These are phyloP conservation scores for Eimeria brunetti DNA, from an alignment of 169 alveolate genomes.

Conservation along the genomic window DNA sequence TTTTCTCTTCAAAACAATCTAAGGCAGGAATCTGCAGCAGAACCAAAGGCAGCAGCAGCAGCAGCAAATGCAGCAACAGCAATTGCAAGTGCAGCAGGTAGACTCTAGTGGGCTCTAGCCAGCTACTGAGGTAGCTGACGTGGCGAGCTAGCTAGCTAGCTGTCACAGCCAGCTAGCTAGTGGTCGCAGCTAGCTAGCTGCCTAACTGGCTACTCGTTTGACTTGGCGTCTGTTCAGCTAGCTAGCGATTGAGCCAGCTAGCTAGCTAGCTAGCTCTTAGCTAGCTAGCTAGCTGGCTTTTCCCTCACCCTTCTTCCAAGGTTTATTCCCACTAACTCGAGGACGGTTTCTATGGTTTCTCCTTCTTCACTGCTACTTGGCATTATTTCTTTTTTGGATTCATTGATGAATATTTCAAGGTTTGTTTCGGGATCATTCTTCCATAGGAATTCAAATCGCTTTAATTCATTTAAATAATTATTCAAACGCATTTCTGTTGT, in stretches of 20 bases:
- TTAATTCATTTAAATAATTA: slow-evolving; percentile 84
- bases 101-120: no score
- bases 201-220: neutral
- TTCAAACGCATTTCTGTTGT: slow-evolving; percentile 76
- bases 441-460: slow-evolving; percentile 94
- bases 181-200: no score
- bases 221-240: neutral
- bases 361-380: slow-evolving; percentile 81
- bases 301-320: slow-evolving; percentile 72
- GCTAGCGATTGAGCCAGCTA: neutral
- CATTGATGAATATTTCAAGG: slow-evolving; percentile 88
- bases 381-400: slow-evolving; percentile 87
- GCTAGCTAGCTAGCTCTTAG: neutral
- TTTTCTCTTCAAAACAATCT: slow-evolving; percentile 87
- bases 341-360: slow-evolving; percentile 84
- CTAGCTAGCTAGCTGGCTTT: neutral
- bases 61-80: no score
- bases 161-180: neutral
- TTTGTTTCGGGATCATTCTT: slow-evolving; percentile 90
- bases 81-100: neutral
- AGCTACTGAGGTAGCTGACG: no score
- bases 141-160: neutral
- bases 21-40: slow-evolving; percentile 86
- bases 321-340: slow-evolving; percentile 87
- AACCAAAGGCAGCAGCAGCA: neutral